These are phyloP conservation scores for Ananas comosus DNA, from an alignment of 176 grass and related monocot species.

Conservation along the genomic window DNA sequence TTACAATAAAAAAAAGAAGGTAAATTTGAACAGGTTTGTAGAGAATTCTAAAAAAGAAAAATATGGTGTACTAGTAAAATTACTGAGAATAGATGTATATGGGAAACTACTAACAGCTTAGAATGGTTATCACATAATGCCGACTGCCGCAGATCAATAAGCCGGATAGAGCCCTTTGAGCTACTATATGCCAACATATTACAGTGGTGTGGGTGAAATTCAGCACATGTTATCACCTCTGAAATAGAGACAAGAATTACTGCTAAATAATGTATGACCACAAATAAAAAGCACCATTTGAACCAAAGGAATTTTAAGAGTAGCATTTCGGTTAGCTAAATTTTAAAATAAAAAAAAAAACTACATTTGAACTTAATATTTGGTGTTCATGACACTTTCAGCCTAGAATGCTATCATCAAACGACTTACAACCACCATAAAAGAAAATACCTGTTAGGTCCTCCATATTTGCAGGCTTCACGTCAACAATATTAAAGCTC, in stretches of 20 bases:
- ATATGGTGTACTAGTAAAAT: neutral
- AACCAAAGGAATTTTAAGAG: neutral
- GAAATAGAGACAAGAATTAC: neutral
- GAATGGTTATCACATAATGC: constrained; percentile 17
- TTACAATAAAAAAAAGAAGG: constrained; percentile 12
- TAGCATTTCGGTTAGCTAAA: neutral
- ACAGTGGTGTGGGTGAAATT: constrained; percentile 12
- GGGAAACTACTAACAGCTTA: constrained; percentile 11
- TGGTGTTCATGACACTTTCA: neutral
- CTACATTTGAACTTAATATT: neutral
- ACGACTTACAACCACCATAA: neutral
- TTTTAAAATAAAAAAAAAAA: neutral
- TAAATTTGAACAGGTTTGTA: neutral
- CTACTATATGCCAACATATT: constrained; percentile 16
- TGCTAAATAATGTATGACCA: neutral
- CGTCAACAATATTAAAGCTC: constrained; percentile 95
- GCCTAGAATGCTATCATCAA: neutral
- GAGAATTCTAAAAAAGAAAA: neutral
- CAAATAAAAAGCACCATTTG: neutral
- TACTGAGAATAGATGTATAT: constrained; percentile 1
- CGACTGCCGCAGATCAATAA: constrained; percentile 14
- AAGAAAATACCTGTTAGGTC: constrained; percentile 49
- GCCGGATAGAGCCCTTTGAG: constrained; percentile 14
- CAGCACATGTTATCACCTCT: constrained; percentile 18
- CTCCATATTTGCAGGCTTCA: constrained; percentile 97